Evolutionary conservation across 2,329 filamentous ascomycete genomes (phyloP), one percentile per base, ranked within the genome.

Genomic region (Didymella glomerata): DNA sequence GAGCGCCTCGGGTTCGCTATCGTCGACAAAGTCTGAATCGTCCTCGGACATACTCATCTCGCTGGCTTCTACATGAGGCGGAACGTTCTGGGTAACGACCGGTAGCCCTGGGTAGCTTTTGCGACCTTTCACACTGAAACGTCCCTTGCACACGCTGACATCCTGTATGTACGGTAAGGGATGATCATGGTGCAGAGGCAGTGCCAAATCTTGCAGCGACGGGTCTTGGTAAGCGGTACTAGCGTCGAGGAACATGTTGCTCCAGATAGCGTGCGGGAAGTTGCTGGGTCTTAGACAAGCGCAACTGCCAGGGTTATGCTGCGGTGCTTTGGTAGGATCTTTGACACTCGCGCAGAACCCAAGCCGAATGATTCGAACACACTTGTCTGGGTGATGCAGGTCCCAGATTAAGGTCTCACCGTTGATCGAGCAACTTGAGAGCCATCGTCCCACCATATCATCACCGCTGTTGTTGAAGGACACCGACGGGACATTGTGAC

Each of bases 391-490:
- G 30, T 58, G 54, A 36, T 74, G 67, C 18, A 80, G 62, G 48
- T 83, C 79, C 82, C 84, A 86, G 6, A 85, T 66, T 20, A 80
- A 70, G 1, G 81, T 76, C 22, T 75, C 73, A 25, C 85, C 84
- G 34, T 78, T 69, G 45, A 89, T 86, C 62, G 85, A 84, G 11
- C 82, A 84, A 53, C 84, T 85, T 27, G 85, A 70, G 51, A 89
- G 80, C 83, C 84, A 88, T 51, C 78, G 77, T 5, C 84, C 86
- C 25, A 81, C 76, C 0, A 81, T 78, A 64, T 88, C 86, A 40
- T 84, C 76, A 16, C 82, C 81, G 36, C 79, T 85, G 61, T 88
- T 88, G 60, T 85, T 80, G 68, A 89, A 88, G 0, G 81, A 78
- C 20, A 89, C 79, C 45, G 79, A 79, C 1, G 86, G 86, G 18